These are phyloP conservation scores for Rehmannia glutinosa DNA, from an alignment of 257 asterid species.

Conservation along the genomic window DNA sequence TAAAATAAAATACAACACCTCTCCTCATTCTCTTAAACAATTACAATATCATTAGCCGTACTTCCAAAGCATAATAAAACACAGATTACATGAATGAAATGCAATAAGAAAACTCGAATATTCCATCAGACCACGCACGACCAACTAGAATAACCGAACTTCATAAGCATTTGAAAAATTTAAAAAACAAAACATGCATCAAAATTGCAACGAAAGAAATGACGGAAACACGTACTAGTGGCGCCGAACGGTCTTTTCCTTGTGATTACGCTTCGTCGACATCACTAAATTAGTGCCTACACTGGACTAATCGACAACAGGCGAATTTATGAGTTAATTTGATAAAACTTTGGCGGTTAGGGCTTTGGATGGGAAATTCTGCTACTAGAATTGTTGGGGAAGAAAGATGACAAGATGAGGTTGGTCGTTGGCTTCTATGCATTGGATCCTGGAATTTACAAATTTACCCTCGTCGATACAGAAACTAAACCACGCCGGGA, in stretches of 20 bases:
- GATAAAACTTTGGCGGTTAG: constrained; percentile 21
- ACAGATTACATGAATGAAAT: background rate
- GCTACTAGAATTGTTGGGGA: background rate
- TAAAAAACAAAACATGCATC: background rate
- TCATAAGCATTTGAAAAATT: background rate
- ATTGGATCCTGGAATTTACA: background rate
- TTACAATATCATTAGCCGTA: background rate
- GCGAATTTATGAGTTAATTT: background rate
- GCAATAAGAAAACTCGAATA: background rate
- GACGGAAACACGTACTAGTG: constrained; percentile 28
- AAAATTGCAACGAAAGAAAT: background rate
- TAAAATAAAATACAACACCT: background rate
- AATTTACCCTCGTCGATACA: constrained; percentile 5
- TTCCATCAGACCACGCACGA: background rate
- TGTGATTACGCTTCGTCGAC: constrained; percentile 49
- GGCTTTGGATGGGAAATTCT: constrained; percentile 25
- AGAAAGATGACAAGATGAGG: background rate
- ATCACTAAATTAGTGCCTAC: constrained; percentile 8
- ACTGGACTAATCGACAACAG: background rate
- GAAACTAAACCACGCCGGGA: background rate
- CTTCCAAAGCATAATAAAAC: background rate
- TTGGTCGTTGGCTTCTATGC: background rate
- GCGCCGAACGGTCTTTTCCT: constrained; percentile 47
- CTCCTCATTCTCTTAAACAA: background rate
- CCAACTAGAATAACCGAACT: background rate